Conservation (phyloP, 2,329 filamentous ascomycete species). For the Magnaporthiopsis incrustans region DNA sequence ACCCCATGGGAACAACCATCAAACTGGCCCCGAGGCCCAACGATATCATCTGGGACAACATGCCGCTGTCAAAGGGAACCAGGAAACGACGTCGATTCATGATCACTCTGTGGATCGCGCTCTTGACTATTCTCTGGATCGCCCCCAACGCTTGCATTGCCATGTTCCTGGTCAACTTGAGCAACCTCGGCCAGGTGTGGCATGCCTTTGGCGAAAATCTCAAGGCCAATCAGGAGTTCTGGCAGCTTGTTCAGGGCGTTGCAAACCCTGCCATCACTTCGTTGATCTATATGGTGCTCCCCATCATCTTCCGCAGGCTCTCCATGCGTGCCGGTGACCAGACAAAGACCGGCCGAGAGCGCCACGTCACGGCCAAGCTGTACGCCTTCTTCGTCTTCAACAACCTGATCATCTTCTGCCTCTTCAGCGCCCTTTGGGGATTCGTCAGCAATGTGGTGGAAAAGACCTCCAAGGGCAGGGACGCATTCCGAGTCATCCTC, state of each 20-base stretch:
- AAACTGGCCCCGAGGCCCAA: slow-evolving; percentile 75
- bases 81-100: slow-evolving; percentile 66
- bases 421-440: slow-evolving; percentile 76
- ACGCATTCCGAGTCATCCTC: slow-evolving; percentile 65
- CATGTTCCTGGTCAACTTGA: slow-evolving; percentile 82
- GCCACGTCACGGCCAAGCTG: slow-evolving; percentile 82
- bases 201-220: slow-evolving; percentile 60
- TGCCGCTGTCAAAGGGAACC: slow-evolving; percentile 61
- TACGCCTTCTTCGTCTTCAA: slow-evolving; percentile 98
- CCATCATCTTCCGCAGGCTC: slow-evolving; percentile 83
- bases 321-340: slow-evolving; percentile 77
- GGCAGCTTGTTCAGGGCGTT: slow-evolving; percentile 90
- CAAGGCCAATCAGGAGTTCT: slow-evolving; percentile 54
- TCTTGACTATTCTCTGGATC: slow-evolving; percentile 80
- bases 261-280: slow-evolving; percentile 81
- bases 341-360: slow-evolving; percentile 85
- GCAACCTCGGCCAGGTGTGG: slow-evolving; percentile 77
- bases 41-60: slow-evolving; percentile 94
- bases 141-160: slow-evolving; percentile 91
- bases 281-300: slow-evolving; percentile 76
- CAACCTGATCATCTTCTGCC: slow-evolving; percentile 87
- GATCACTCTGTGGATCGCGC: slow-evolving; percentile 75
- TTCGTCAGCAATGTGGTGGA: slow-evolving; percentile 56
- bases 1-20: slow-evolving; percentile 69
- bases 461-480: slow-evolving; percentile 38